A percentile compares a stretch with the other conserved stretches of the same genome.
Conservation (phyloP, 192 early-diverging fungal species). For the Gorgonomyces haynaldii region DNA sequence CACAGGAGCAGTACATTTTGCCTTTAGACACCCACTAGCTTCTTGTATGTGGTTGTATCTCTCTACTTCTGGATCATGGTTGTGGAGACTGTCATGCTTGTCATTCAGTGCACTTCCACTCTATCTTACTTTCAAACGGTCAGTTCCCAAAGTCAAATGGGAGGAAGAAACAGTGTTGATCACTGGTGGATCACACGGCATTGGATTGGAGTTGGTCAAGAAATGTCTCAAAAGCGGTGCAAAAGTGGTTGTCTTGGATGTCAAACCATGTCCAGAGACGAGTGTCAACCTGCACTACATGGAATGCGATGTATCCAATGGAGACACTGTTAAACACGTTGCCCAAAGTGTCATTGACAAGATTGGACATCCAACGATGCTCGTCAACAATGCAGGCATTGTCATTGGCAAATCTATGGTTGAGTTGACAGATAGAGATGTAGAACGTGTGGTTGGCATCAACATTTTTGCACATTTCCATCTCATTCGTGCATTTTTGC, state of each 20-base stretch:
- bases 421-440: slow-evolving; percentile 49
- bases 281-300: slow-evolving; percentile 16
- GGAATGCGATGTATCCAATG: slow-evolving; percentile 51
- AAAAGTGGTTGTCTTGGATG: slow-evolving; percentile 44
- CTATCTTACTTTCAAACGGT: neutral
- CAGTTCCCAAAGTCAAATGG: neutral
- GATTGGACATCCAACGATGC: slow-evolving; percentile 60
- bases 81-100: neutral
- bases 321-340: slow-evolving; percentile 27
- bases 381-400: slow-evolving; percentile 77
- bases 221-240: slow-evolving; percentile 15
- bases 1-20: too few species aligned
- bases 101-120: neutral
- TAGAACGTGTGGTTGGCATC: slow-evolving; percentile 50
- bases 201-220: slow-evolving; percentile 39
- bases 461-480: slow-evolving; percentile 67
- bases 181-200: slow-evolving; percentile 39
- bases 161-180: neutral
- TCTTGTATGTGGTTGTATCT: too few species aligned
- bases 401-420: slow-evolving; percentile 48
- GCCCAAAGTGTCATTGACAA: slow-evolving; percentile 34
- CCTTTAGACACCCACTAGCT: too few species aligned
- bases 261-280: slow-evolving; percentile 11
- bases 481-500: slow-evolving; percentile 63
- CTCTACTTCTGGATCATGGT: too few species aligned